Percentiles rank a stretch among this genome's conserved stretches.
Evolutionary conservation across 129 eudicot species (phyloP).

Genomic region (Flaveria sonorensis): DNA sequence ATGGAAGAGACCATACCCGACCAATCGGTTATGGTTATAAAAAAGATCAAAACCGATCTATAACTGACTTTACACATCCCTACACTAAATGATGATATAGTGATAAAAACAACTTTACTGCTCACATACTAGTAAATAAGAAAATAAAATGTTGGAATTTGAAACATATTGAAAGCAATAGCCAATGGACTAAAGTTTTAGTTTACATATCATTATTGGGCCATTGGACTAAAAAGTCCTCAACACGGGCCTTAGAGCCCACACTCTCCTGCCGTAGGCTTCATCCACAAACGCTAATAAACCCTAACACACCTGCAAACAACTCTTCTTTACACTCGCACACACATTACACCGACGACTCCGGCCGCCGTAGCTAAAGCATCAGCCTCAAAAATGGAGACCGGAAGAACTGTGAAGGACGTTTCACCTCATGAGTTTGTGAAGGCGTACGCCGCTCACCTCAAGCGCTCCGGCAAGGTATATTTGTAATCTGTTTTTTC

Average conservation of each 20-base stretch:
- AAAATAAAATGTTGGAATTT: no score
- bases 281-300: constrained; percentile 18
- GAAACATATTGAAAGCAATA: background rate
- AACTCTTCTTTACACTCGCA: constrained; percentile 21
- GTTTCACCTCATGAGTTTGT: constrained; percentile 37
- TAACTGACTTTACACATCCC: no score
- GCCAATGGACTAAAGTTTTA: background rate
- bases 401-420: constrained; percentile 32
- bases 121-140: no score
- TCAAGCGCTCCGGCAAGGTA: constrained; percentile 37
- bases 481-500: background rate
- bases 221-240: background rate
- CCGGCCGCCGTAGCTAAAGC: constrained; percentile 37
- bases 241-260: background rate
- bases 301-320: constrained; percentile 32
- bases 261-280: background rate
- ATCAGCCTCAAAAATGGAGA: constrained; percentile 17
- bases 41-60: no score
- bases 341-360: constrained; percentile 18
- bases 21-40: no score
- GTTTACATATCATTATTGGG: background rate
- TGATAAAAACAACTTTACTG: no score
- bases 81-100: no score
- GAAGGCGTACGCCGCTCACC: constrained; percentile 35
- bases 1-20: no score